Evolutionary conservation across 805 yeast species (phyloP).

Genomic region (Saturnispora sekii): DNA sequence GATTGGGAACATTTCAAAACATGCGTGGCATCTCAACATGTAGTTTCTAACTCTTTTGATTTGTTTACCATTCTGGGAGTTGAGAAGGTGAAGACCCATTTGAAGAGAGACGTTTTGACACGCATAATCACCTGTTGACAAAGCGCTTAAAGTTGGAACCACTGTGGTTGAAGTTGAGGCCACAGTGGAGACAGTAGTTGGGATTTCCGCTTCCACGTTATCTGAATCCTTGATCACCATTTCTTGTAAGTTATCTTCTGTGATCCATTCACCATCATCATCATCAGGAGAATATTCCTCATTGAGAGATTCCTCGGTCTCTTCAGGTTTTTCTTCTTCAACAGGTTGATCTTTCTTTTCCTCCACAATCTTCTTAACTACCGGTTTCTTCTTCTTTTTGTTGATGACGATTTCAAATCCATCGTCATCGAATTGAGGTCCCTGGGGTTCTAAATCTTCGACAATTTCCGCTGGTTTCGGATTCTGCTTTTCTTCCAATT

Average conservation of each 20-base stretch:
- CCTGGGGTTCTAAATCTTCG: conserved; percentile 17
- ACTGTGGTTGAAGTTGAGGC: conserved; percentile 10
- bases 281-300: conserved; percentile 56
- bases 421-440: conserved; percentile 12
- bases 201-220: conserved; percentile 42
- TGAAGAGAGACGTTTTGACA: conserved; percentile 93
- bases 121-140: conserved; percentile 95
- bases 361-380: conserved; percentile 3
- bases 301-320: conserved; percentile 8
- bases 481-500: conserved; percentile 7
- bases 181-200: conserved; percentile 8
- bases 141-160: conserved; percentile 57
- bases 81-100: conserved; percentile 79
- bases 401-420: conserved; percentile 13
- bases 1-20: conserved; percentile 74
- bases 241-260: conserved; percentile 72
- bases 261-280: conserved; percentile 87
- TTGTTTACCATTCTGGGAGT: conserved; percentile 71
- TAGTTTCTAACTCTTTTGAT: conserved; percentile 81
- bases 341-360: not conserved
- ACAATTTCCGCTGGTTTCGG: conserved; percentile 6
- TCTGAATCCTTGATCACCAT: conserved; percentile 54
- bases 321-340: conserved; percentile 10
- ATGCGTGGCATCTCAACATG: conserved; percentile 96
- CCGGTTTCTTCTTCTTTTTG: conserved; percentile 3